phyloP scores from a whole-genome alignment of 208 protist genomes.

The Naegleria fowleri region DNA sequence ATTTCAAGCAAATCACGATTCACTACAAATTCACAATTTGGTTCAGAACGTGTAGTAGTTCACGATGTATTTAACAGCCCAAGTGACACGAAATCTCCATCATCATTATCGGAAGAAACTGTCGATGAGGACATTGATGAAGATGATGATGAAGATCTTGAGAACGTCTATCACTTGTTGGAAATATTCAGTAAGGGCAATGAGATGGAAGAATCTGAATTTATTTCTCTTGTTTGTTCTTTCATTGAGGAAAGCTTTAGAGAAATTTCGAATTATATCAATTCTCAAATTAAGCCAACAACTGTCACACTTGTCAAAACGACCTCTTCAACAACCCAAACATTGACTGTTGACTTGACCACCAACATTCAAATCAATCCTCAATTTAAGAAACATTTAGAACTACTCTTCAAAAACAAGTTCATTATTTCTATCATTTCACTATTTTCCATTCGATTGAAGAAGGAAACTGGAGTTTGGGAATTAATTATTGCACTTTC shows the following conservation, averaged over 20 bases:
- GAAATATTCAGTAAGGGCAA: neutral
- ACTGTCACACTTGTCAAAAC: too few species aligned
- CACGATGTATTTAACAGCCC: too few species aligned
- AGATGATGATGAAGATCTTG: neutral
- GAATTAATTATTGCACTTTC: neutral
- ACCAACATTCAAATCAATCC: too few species aligned
- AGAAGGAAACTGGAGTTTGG: neutral
- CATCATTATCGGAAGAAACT: neutral
- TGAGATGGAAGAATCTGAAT: neutral
- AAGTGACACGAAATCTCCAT: neutral
- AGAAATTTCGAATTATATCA: neutral
- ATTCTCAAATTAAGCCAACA: too few species aligned
- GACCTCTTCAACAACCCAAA: too few species aligned
- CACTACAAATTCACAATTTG: neutral
- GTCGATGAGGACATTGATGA: neutral
- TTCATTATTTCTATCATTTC: neutral
- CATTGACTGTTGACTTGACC: too few species aligned
- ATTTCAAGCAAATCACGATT: neutral
- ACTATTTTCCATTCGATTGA: neutral
- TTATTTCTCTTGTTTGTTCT: neutral
- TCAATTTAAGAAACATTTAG: too few species aligned
- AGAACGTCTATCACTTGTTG: neutral
- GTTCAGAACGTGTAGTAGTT: too few species aligned
- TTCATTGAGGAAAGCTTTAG: neutral
- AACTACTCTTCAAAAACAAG: neutral